phyloP scores from a whole-genome alignment of 805 yeast genomes.

The Dipodascopsis uninucleata region DNA sequence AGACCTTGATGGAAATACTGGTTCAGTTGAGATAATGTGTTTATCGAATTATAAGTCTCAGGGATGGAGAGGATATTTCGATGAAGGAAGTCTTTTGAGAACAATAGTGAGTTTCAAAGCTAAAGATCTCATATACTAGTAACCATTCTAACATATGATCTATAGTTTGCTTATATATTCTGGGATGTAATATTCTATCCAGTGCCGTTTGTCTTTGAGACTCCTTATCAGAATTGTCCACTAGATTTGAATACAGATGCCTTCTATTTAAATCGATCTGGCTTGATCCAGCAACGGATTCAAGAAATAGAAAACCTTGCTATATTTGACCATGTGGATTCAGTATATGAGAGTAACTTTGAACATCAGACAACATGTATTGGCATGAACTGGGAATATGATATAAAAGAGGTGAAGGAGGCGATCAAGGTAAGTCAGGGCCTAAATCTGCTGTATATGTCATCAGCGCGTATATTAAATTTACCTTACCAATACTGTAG shows the following conservation, averaged over 20 bases:
- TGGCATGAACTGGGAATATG: constrained; percentile 36
- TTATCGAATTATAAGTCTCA: constrained; percentile 31
- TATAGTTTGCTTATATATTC: constrained; percentile 36
- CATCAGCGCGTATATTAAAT: too few relatives aligned
- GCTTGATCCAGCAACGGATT: constrained; percentile 31
- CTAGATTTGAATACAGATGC: constrained; percentile 31
- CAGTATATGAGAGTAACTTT: constrained; percentile 22
- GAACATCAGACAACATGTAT: constrained; percentile 29
- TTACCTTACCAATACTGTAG: background rate
- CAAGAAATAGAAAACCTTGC: constrained; percentile 17
- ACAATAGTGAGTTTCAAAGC: constrained; percentile 27
- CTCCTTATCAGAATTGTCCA: constrained; percentile 37
- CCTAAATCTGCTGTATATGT: too few relatives aligned
- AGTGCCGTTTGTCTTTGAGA: constrained; percentile 32
- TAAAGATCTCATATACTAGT: too few relatives aligned
- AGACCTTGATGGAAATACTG: constrained; percentile 10
- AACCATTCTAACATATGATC: too few relatives aligned
- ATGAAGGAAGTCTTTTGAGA: constrained; percentile 35
- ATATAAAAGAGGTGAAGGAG: constrained; percentile 24
- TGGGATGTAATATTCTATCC: constrained; percentile 27
- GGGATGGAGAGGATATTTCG: constrained; percentile 39
- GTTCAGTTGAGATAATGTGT: constrained; percentile 38
- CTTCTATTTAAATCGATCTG: constrained; percentile 28
- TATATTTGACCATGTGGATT: constrained; percentile 1
- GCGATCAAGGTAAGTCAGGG: constrained; percentile 23